Evolutionary conservation across 1,139 yeast genomes (phyloP), one percentile per base, ranked within the genome.

Genomic region (Geotrichum cucujoidarum): DNA sequence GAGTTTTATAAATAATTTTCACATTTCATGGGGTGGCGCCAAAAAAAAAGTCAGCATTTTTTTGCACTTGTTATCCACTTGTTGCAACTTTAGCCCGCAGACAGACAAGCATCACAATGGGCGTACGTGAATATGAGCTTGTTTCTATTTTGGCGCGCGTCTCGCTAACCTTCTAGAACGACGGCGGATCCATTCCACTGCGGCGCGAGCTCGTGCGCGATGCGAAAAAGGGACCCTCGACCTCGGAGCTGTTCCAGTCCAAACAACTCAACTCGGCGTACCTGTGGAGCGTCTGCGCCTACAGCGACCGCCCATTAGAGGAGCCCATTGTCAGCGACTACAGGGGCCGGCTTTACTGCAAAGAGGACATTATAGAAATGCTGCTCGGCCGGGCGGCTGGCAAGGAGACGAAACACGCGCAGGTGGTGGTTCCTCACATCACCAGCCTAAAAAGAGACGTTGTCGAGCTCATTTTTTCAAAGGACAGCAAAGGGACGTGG

Each of bases 271-370:
- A 59, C 39, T 53, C 56, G 18, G 54, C 47, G n/a, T 64, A 61
- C 38, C 48, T 57, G 34, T 71, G 81, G 77, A 60, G 70, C 45
- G 62, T 63, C 4, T 78, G 83, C 53, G 60, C 66, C 3, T 55
- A 80, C 18, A 67, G 76, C 1, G 69, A 69, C 2, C 64, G 65
- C 20, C 63, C 61, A 10, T 65, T 79, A 18, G 57, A 53, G 8
- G 62, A 61, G 5, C 86, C 83, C 0, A 69, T 87, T 2, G 86
- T 83, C 5, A 77, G 89, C 27, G 96, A 88, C 65, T 83, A 73
- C 60, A 69, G 68, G 51, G 97, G 97, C 0, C 64, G 71, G 31
- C 59, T 89, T n/a, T 85, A 77, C 62, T 77, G 81, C 55, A 86
- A 85, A 56, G 89, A 83, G 53, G 69, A 81, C 32, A 64, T 86